Evolutionary conservation across 306 rosid species (phyloP).

Genomic region (Corylus avellana): DNA sequence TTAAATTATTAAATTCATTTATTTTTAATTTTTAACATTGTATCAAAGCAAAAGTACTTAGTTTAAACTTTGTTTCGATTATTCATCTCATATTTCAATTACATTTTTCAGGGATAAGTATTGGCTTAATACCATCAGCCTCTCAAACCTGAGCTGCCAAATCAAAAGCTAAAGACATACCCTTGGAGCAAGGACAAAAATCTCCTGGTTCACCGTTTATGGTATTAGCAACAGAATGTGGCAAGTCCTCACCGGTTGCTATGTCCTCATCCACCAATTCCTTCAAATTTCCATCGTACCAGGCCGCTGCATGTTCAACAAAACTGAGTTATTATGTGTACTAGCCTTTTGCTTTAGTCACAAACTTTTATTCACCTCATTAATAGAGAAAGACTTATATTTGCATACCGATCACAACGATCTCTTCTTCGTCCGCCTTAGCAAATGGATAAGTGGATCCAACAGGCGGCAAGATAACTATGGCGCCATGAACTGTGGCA

Average conservation of each 20-base stretch:
- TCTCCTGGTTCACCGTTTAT: slow-evolving; percentile 7
- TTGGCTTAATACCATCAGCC: no score
- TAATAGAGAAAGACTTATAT: no score
- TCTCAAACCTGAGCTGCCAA: no score
- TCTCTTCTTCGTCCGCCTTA: not conserved
- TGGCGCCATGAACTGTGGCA: slow-evolving; percentile 23
- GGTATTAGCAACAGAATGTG: not conserved
- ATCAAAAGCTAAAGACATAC: not conserved
- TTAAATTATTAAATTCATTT: no score
- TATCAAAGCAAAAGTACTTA: no score
- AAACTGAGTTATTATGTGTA: not conserved
- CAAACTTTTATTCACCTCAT: not conserved
- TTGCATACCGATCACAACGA: slow-evolving; percentile 8
- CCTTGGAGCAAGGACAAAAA: not conserved
- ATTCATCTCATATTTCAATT: no score
- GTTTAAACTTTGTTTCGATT: no score
- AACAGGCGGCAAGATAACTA: slow-evolving; percentile 2
- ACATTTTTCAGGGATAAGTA: no score
- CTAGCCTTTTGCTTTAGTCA: no score
- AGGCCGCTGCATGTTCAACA: not conserved
- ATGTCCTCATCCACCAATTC: not conserved
- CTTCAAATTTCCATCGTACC: not conserved
- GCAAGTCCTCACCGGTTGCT: not conserved
- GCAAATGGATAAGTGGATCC: slow-evolving; percentile 12
- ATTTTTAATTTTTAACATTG: no score